These are phyloP conservation scores for Alopecurus myosuroides DNA, from an alignment of 176 grass and related monocot genomes.

Conservation along the genomic window DNA sequence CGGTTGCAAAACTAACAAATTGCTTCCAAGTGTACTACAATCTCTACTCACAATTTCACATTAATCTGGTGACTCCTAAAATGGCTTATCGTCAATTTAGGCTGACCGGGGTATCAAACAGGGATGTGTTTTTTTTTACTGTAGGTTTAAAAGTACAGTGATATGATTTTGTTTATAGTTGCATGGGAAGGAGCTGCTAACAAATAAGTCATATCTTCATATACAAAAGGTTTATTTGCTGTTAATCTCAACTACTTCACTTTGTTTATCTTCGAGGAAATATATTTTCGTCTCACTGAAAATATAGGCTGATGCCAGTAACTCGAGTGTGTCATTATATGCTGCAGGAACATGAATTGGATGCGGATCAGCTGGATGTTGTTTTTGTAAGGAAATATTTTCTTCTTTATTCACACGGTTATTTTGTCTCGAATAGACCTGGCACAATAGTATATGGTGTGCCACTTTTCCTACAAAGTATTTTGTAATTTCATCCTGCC, in stretches of 20 bases:
- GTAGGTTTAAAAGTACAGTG: no score
- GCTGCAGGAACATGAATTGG: constrained; percentile 70
- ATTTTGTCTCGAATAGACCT: constrained; percentile 3
- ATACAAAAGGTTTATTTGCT: background rate
- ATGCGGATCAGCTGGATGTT: constrained; percentile 64
- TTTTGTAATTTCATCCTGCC: background rate
- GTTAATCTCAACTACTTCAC: background rate
- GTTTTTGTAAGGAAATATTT: constrained; percentile 57
- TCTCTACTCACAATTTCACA: no score
- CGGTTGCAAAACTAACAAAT: background rate
- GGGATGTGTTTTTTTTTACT: no score
- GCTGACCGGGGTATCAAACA: no score
- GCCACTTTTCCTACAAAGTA: background rate
- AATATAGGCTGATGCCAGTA: background rate
- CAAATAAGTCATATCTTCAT: no score
- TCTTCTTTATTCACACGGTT: background rate
- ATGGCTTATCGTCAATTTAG: no score
- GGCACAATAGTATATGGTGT: constrained; percentile 6
- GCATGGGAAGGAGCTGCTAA: no score
- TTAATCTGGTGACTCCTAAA: background rate
- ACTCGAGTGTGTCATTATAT: constrained; percentile 32
- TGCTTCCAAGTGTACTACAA: background rate
- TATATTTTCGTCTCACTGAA: background rate
- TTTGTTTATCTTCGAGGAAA: background rate
- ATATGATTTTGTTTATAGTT: no score